phyloP scores from a whole-genome alignment of 805 yeast species.

The Lipomyces orientalis region DNA sequence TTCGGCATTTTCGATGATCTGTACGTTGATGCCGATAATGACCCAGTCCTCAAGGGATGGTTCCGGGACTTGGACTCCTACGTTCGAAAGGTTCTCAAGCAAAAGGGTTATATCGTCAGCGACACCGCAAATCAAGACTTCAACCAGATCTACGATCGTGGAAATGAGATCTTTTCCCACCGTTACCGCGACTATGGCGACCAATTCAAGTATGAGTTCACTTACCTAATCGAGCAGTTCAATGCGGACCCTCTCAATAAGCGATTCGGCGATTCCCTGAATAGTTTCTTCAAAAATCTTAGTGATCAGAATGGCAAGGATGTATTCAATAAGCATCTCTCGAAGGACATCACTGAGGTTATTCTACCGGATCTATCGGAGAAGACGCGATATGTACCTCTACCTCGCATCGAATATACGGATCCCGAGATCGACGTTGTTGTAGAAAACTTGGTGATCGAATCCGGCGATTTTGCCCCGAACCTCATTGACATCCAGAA shows the following conservation, averaged over 20 bases:
- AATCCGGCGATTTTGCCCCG: slow-evolving; percentile 31
- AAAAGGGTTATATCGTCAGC: slow-evolving; percentile 30
- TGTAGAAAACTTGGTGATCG: slow-evolving; percentile 33
- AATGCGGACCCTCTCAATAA: slow-evolving; percentile 28
- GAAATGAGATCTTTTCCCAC: slow-evolving; percentile 17
- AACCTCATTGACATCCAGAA: slow-evolving; percentile 33
- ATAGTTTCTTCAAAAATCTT: slow-evolving; percentile 18
- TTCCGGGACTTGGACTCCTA: slow-evolving; percentile 23
- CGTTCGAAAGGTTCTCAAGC: slow-evolving; percentile 23
- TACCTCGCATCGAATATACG: slow-evolving; percentile 35
- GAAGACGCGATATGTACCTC: slow-evolving; percentile 30
- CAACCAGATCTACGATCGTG: slow-evolving; percentile 27
- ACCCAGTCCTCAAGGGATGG: slow-evolving; percentile 30
- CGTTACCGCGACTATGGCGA: slow-evolving; percentile 27
- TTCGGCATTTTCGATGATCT: slow-evolving; percentile 22
- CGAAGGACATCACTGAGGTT: slow-evolving; percentile 27
- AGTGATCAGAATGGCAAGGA: slow-evolving; percentile 20
- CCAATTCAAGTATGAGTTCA: slow-evolving; percentile 23
- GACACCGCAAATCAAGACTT: slow-evolving; percentile 26
- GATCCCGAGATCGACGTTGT: slow-evolving; percentile 32
- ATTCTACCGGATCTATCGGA: slow-evolving; percentile 27
- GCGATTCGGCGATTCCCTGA: slow-evolving; percentile 20
- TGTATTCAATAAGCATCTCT: slow-evolving; percentile 17
- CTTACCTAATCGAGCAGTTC: slow-evolving; percentile 21
- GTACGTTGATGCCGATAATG: slow-evolving; percentile 32